Conservation (phyloP, 179 eudicot genomes). For the Vitellaria paradoxa region DNA sequence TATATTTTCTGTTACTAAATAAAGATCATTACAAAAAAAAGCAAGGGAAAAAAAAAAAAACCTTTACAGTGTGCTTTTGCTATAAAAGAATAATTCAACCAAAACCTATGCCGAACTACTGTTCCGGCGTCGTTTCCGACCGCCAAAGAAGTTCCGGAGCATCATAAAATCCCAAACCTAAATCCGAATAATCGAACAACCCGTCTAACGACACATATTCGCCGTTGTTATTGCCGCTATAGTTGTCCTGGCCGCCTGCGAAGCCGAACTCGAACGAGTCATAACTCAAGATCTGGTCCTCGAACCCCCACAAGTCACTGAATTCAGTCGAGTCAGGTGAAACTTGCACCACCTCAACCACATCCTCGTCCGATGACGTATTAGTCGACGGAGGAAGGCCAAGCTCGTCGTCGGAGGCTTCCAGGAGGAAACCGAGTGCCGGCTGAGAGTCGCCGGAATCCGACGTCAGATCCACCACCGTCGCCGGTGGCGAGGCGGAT, state of each 20-base stretch:
- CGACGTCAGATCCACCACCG: conserved; percentile 22
- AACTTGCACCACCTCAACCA: conserved; percentile 32
- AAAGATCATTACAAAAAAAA: background rate
- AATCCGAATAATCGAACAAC: conserved; percentile 53
- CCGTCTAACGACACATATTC: conserved; percentile 58
- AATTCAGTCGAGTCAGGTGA: conserved; percentile 37
- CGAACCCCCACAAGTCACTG: conserved; percentile 47
- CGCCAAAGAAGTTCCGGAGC: conserved; percentile 35
- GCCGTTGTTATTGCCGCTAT: background rate
- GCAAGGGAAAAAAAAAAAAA: background rate
- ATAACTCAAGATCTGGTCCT: conserved; percentile 29
- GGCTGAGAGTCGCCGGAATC: conserved; percentile 35
- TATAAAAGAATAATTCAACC: background rate
- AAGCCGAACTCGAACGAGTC: conserved; percentile 52
- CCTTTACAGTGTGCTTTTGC: conserved; percentile 8
- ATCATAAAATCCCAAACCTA: conserved; percentile 30
- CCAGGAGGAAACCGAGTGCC: conserved; percentile 46
- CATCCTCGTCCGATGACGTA: conserved; percentile 12
- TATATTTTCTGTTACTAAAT: no score
- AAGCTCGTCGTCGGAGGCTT: conserved; percentile 61
- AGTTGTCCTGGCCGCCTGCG: conserved; percentile 9
- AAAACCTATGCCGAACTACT: conserved; percentile 11
- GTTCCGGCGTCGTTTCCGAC: conserved; percentile 51
- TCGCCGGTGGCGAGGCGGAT: conserved; percentile 18
- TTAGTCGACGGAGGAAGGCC: conserved; percentile 46